Evolutionary conservation across 1,139 yeast species (phyloP), one percentile per base, ranked within the genome.

Genomic region (Magnusiomyces paraingens): DNA sequence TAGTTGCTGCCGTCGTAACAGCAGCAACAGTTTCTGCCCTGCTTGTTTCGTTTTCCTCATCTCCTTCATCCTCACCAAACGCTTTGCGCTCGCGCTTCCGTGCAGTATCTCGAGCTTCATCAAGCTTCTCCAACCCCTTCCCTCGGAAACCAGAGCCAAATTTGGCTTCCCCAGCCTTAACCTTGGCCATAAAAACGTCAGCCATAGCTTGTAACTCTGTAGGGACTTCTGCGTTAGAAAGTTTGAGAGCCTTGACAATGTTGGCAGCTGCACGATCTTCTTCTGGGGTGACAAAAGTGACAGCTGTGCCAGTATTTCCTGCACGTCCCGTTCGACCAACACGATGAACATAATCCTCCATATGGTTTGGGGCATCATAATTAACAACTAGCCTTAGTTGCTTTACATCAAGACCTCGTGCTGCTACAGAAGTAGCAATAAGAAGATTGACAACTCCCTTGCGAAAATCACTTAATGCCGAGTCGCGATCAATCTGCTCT

Each of bases 321-420:
- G 97, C 99, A 57, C 99, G 76, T 0, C 98, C 99, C 0, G 99
- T 94, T 59, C 99, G 75, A 0, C 99, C 99, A 0, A 91, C 96
- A 32, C 99, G 77, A 69, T 93, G 99, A 5, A 94, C 95, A 65
- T 93, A 93, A 66, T 94, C 99, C 59, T 95, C 98, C 78, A 91
- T 79, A 59, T 93, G 96, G 59, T 79, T 86, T 0, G 97, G 96
- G 0, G 96, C 84, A 66, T 93, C 96, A 65, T 80, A 93, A 61
- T 93, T 87, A 10, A 93, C 74, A 1, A 93, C 98, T 47, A 90
- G 70, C 54, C 82, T 82, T 39, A 93, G 77, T 35, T 84, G 86
- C 55, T 88, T 86, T 12, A 94, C 96, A 70, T 93, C 98, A 36
- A 93, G 72, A 0, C 99, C 99, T 59, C 99, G 75, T 0, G 99